Base-by-base conservation (phyloP, 108 stramenopile genomes). In the Parietichytrium sp. region DNA sequence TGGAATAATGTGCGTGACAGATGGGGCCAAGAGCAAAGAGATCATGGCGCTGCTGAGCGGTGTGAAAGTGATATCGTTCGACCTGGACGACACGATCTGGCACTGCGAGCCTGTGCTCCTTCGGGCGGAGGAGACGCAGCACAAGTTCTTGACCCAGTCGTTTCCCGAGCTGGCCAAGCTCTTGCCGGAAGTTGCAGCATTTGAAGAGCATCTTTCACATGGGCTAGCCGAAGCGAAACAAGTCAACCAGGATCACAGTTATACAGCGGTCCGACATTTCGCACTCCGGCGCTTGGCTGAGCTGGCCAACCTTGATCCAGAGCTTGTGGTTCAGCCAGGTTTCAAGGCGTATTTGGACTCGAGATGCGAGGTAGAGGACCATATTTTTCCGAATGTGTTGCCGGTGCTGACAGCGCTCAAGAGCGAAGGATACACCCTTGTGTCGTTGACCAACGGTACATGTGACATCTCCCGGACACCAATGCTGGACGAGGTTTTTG, bases 141-240 rank as follows among this genome's bases (percentile, higher is more conserved):
- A 72, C 42, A 42, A 72, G 33, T 72, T 45, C 0, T 45, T 72
- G 38, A 42, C 36, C 20, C 6, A 45, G 13, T 10, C 20, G 6
- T 72, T 72, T 72, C 61, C 61, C 61, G 42, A 8, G 6, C 61
- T 72, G 36, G 61, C 61, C 10, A 72, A 72, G 42, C 20, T n/a
- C 8, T 42, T 72, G 15, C n/a, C n/a, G n/a, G n/a, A n/a, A n/a
- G n/a, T n/a, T n/a, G n/a, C n/a, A n/a, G n/a, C n/a, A n/a, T n/a
- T n/a, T n/a, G n/a, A n/a, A n/a, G n/a, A n/a, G n/a, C n/a, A n/a
- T n/a, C n/a, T n/a, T n/a, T n/a, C n/a, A n/a, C n/a, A n/a, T n/a
- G n/a, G n/a, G n/a, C 45, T 72, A 3, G n/a, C 23, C 33, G 61
- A 72, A 42, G 61, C 42, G 16, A 16, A 45, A 6, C n/a, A 36